phyloP scores from a whole-genome alignment of 2,329 filamentous ascomycete species.

The Penicillium sp. region DNA sequence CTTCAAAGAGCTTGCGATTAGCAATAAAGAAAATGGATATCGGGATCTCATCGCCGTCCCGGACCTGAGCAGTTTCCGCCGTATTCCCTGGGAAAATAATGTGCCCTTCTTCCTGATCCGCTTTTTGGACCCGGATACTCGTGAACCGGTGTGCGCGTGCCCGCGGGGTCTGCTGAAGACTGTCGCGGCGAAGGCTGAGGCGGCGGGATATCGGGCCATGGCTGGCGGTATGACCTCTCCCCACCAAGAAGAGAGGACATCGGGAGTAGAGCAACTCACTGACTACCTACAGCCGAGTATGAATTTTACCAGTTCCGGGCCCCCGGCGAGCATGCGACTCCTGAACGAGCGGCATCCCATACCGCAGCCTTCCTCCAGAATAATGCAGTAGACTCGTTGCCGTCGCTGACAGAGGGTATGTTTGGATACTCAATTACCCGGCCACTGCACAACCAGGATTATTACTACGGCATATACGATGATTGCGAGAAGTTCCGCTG shows the following conservation, averaged over 20 bases:
- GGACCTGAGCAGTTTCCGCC: constrained; percentile 75
- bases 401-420: constrained; percentile 88
- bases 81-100: constrained; percentile 89
- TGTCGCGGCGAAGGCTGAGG: constrained; percentile 68
- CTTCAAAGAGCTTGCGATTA: constrained; percentile 80
- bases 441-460: constrained; percentile 87
- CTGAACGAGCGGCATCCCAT: constrained; percentile 66
- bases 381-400: constrained; percentile 74
- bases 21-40: constrained; percentile 90
- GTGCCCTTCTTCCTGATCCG: constrained; percentile 83
- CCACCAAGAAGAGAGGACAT: too few species aligned
- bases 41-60: constrained; percentile 81
- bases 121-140: constrained; percentile 81
- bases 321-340: constrained; percentile 55
- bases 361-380: constrained; percentile 74
- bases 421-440: constrained; percentile 91
- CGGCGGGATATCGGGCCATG: constrained; percentile 78
- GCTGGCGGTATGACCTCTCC: constrained; percentile 77
- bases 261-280: constrained; percentile 1
- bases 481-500: constrained; percentile 77
- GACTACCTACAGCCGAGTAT: constrained; percentile 72
- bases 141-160: constrained; percentile 73
- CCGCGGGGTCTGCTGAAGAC: constrained; percentile 75
- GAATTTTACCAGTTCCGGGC: constrained; percentile 91
- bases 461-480: constrained; percentile 71